These are phyloP conservation scores for Tulasnella sp. DNA, from an alignment of 768 basidiomycete species.

Conservation along the genomic window DNA sequence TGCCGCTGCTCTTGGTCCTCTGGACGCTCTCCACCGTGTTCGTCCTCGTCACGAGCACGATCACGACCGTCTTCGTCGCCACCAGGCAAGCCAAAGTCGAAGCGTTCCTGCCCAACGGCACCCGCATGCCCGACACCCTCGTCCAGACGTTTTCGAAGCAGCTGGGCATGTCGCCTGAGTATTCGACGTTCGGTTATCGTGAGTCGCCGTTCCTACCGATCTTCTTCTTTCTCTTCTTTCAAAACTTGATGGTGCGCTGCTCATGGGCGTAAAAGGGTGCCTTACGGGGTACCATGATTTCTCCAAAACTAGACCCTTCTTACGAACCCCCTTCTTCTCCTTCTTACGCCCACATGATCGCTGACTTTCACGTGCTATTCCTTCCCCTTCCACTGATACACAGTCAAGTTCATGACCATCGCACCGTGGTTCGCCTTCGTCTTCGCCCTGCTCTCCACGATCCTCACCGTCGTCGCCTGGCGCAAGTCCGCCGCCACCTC, in stretches of 20 bases:
- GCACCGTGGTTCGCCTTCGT: slow-evolving; percentile 31
- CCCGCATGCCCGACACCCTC: background rate
- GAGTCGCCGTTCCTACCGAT: slow-evolving; percentile 17
- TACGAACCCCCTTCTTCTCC: background rate
- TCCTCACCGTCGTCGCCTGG: slow-evolving; percentile 28
- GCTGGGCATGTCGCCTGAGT: slow-evolving; percentile 17
- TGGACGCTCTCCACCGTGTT: slow-evolving; percentile 5
- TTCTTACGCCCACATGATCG: background rate
- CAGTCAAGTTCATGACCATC: slow-evolving; percentile 32
- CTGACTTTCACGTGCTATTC: slow-evolving; percentile 11
- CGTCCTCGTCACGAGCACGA: slow-evolving; percentile 18
- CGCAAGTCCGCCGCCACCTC: background rate
- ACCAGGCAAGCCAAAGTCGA: background rate
- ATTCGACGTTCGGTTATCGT: slow-evolving; percentile 21
- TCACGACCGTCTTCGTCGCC: slow-evolving; percentile 27
- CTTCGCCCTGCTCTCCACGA: slow-evolving; percentile 20
- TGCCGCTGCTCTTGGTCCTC: background rate
- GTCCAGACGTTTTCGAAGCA: background rate
- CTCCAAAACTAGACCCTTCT: too few relatives aligned
- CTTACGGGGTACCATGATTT: too few relatives aligned
- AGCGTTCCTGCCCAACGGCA: slow-evolving; percentile 20
- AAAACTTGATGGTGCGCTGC: too few relatives aligned
- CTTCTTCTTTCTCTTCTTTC: too few relatives aligned
- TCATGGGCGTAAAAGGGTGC: too few relatives aligned
- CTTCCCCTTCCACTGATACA: background rate